These are phyloP conservation scores for Blepharisma japonicum DNA, from an alignment of 73 alveolate species.

Conservation along the genomic window DNA sequence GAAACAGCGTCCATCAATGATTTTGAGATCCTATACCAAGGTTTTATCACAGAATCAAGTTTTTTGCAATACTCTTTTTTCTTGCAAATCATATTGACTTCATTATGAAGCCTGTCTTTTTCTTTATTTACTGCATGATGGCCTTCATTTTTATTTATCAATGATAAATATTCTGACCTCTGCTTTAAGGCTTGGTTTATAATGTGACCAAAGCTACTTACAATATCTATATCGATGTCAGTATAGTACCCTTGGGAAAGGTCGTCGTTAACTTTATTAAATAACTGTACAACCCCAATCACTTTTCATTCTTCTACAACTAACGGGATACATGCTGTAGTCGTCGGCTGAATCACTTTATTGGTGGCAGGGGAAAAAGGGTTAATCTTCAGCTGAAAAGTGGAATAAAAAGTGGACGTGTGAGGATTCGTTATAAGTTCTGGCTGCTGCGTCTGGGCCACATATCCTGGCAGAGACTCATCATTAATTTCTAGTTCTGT, in stretches of 20 bases:
- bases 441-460: background rate
- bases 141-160: background rate
- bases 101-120: background rate
- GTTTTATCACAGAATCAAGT: background rate
- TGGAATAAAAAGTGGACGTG: background rate
- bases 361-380: background rate
- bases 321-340: background rate
- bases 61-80: background rate
- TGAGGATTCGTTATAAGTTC: background rate
- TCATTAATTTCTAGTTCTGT: background rate
- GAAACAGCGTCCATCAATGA: background rate
- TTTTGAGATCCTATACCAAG: background rate
- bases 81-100: background rate
- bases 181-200: background rate
- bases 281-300: background rate
- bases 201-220: background rate
- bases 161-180: background rate
- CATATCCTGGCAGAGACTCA: constrained; percentile 1
- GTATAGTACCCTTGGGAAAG: background rate
- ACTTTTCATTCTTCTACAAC: background rate
- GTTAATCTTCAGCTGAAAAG: background rate
- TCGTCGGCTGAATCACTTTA: background rate
- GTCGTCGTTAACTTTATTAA: background rate
- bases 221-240: background rate
- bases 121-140: background rate